These are phyloP conservation scores for Prunus yedoensis DNA, from an alignment of 331 rosid genomes.

Conservation along the genomic window DNA sequence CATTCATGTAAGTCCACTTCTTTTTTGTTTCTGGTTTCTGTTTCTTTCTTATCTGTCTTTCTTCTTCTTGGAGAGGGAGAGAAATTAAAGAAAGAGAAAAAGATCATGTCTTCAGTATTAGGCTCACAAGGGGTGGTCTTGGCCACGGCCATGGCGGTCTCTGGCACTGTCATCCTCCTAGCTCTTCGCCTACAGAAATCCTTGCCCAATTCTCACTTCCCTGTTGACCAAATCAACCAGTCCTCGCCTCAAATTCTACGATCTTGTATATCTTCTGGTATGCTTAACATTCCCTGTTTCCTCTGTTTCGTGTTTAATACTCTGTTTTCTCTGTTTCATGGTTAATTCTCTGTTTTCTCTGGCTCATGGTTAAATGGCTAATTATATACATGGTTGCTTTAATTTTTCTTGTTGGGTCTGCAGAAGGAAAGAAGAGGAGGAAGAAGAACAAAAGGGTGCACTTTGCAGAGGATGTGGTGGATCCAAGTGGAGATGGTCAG, in stretches of 20 bases:
- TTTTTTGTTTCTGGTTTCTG: not conserved
- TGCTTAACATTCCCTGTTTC: not conserved
- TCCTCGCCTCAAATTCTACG: conserved; percentile 52
- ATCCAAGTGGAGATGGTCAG: conserved; percentile 55
- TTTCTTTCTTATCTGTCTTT: not conserved
- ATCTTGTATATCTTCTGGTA: conserved; percentile 81
- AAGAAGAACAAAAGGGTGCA: conserved; percentile 67
- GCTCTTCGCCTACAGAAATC: conserved; percentile 69
- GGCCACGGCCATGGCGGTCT: conserved; percentile 93
- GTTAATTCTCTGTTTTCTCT: not conserved
- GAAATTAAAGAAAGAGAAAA: not conserved
- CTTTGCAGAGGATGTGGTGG: conserved; percentile 76
- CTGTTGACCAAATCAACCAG: conserved; percentile 26
- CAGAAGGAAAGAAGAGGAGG: conserved; percentile 53
- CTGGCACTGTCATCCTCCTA: conserved; percentile 87
- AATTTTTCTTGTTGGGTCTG: conserved; percentile 12
- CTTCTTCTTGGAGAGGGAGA: not conserved
- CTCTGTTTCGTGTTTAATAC: not conserved
- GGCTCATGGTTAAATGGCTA: not conserved
- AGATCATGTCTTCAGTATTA: conserved; percentile 53
- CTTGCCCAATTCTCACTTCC: conserved; percentile 42
- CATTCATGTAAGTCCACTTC: conserved; percentile 7
- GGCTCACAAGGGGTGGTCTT: conserved; percentile 73
- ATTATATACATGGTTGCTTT: not conserved
- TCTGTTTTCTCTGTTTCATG: not conserved